A percentile compares a stretch with the other conserved stretches of the same genome.
phyloP scores from a whole-genome alignment of 352 stramenopile species.

The Pythium coloratum region DNA sequence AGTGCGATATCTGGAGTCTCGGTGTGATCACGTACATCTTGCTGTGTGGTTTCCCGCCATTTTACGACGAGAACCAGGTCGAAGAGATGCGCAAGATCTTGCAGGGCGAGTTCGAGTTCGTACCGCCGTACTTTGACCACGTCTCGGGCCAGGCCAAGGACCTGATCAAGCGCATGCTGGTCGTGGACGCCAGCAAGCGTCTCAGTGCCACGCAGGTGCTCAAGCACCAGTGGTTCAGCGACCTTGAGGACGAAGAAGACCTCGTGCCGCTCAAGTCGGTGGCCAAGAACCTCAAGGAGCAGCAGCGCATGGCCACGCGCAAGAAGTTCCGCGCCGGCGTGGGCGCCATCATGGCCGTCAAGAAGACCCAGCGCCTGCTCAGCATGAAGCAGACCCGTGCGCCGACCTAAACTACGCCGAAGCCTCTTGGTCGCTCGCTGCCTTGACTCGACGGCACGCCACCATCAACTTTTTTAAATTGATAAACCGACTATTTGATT shows the following conservation, averaged over 20 bases:
- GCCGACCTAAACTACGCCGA: slow-evolving; percentile 22
- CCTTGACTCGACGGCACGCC: not conserved
- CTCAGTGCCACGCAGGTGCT: slow-evolving; percentile 73
- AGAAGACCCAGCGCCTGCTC: slow-evolving; percentile 73
- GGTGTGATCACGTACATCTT: slow-evolving; percentile 97
- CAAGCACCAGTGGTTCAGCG: slow-evolving; percentile 70
- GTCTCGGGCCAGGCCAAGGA: slow-evolving; percentile 92
- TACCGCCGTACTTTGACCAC: slow-evolving; percentile 90
- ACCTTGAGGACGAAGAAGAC: slow-evolving; percentile 64
- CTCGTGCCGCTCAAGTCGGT: slow-evolving; percentile 45
- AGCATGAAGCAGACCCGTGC: slow-evolving; percentile 32
- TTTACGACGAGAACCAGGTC: slow-evolving; percentile 93
- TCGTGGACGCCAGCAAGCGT: slow-evolving; percentile 84
- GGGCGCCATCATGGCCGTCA: slow-evolving; percentile 72
- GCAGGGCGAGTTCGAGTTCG: slow-evolving; percentile 89
- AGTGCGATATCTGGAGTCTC: slow-evolving; percentile 96
- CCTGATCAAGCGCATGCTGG: slow-evolving; percentile 92
- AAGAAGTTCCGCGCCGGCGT: slow-evolving; percentile 74
- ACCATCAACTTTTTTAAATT: not conserved
- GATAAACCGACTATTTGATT: not conserved
- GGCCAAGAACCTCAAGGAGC: slow-evolving; percentile 79
- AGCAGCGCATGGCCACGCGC: slow-evolving; percentile 47
- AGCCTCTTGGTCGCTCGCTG: not conserved
- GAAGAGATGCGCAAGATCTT: slow-evolving; percentile 86
- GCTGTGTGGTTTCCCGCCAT: slow-evolving; percentile 94